Percentiles rank a stretch among this genome's conserved stretches.
Evolutionary conservation across 1,284 basidiomycete genomes (phyloP).

Genomic region (Microbotryomycetes sp.): DNA sequence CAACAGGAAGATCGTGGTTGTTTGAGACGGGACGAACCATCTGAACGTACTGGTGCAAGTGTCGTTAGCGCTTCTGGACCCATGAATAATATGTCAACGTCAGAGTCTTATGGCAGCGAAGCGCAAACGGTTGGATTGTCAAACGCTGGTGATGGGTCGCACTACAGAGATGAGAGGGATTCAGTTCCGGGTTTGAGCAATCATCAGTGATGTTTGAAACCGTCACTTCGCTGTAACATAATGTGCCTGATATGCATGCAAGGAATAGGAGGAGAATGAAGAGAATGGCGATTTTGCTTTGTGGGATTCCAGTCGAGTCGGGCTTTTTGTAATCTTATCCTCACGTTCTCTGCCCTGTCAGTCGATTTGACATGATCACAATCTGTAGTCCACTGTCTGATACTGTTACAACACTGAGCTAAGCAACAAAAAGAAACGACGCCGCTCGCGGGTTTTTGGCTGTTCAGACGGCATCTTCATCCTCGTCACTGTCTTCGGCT

Average conservation of each 20-base stretch:
- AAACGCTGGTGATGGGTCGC: not conserved
- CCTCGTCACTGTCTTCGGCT: conserved; percentile 11
- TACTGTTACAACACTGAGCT: not conserved
- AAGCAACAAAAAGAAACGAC: no score
- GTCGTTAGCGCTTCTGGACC: conserved; percentile 15
- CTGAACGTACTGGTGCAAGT: not conserved
- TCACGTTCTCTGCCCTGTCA: not conserved
- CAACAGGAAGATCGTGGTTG: not conserved
- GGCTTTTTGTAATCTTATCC: not conserved
- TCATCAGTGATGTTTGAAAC: not conserved
- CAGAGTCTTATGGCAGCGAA: conserved; percentile 12
- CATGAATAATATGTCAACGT: conserved; percentile 14
- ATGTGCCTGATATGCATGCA: no score
- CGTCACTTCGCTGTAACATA: not conserved
- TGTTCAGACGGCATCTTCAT: not conserved
- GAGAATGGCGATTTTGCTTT: not conserved
- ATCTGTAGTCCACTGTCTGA: no score
- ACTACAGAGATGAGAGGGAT: not conserved
- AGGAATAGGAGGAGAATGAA: not conserved
- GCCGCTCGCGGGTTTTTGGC: no score
- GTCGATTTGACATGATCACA: no score
- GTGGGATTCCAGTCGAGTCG: not conserved
- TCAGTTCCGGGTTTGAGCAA: not conserved
- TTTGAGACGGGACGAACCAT: not conserved
- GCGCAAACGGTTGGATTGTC: conserved; percentile 18